Conservation (phyloP, 305 asterid species). For the Fraxinus paxiana region DNA sequence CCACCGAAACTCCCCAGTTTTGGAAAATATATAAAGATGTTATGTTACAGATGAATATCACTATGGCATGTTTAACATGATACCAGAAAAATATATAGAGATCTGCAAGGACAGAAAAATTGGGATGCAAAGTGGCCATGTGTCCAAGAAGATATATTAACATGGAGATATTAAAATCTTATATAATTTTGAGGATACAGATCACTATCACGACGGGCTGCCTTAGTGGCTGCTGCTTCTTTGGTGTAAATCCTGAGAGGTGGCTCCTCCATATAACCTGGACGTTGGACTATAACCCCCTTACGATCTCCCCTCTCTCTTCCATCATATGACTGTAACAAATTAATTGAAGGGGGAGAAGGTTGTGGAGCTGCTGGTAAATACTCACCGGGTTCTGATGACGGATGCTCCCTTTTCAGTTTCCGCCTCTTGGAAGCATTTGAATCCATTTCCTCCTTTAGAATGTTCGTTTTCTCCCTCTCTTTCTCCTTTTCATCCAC, state of each 20-base stretch:
- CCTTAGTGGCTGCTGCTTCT: slow-evolving; percentile 57
- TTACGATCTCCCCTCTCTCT: slow-evolving; percentile 87
- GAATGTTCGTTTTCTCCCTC: slow-evolving; percentile 52
- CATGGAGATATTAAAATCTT: slow-evolving; percentile 11
- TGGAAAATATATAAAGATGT: background rate
- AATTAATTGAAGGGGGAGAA: slow-evolving; percentile 51
- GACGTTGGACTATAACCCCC: slow-evolving; percentile 56
- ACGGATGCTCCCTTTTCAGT: slow-evolving; percentile 76
- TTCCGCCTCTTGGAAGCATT: slow-evolving; percentile 88
- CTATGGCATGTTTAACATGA: background rate
- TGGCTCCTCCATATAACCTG: slow-evolving; percentile 76
- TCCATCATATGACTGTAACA: slow-evolving; percentile 62
- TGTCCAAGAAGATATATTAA: background rate
- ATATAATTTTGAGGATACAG: slow-evolving; percentile 60
- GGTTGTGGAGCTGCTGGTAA: slow-evolving; percentile 61
- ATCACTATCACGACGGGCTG: slow-evolving; percentile 80
- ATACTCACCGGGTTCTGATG: slow-evolving; percentile 90
- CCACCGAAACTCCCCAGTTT: background rate
- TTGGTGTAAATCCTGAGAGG: slow-evolving; percentile 67
- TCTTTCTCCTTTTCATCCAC: slow-evolving; percentile 56
- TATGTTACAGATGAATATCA: background rate
- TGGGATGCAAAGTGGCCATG: background rate
- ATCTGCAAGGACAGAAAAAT: background rate
- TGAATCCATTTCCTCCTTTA: slow-evolving; percentile 75
- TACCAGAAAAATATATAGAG: background rate